Percentiles rank a stretch among this genome's conserved stretches.
These are phyloP conservation scores for button mushroom (Agaricus bisporus) DNA, from an alignment of 768 basidiomycete species.

Conservation along the genomic window DNA sequence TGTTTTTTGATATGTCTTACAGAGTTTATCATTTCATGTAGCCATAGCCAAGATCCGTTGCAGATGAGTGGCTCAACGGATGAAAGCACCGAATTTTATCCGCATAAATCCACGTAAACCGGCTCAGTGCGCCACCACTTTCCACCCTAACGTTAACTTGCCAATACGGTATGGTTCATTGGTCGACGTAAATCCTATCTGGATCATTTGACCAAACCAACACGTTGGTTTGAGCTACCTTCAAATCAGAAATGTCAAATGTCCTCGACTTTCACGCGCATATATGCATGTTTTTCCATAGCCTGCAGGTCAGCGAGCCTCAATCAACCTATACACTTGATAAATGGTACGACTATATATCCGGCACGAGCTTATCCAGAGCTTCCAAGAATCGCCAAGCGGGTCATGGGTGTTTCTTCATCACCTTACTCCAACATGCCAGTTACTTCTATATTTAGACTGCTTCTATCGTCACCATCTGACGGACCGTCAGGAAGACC, in stretches of 20 bases:
- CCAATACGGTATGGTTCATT: not conserved
- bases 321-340: not conserved
- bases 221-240: no score
- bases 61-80: no score
- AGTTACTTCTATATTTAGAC: not conserved
- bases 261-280: no score
- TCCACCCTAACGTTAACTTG: not conserved
- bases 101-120: not conserved
- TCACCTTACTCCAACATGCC: slow-evolving; percentile 1
- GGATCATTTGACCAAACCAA: no score
- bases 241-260: no score
- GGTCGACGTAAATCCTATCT: not conserved
- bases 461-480: not conserved
- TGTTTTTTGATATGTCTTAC: not conserved
- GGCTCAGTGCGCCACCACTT: not conserved
- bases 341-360: not conserved
- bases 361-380: not conserved
- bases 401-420: slow-evolving; percentile 4
- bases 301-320: not conserved
- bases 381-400: not conserved
- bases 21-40: not conserved
- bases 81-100: not conserved
- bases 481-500: not conserved
- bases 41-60: not conserved
- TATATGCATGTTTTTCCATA: no score